Evolutionary conservation across 495 filamentous ascomycete genomes (phyloP).

Genomic region (Neurospora sp.): DNA sequence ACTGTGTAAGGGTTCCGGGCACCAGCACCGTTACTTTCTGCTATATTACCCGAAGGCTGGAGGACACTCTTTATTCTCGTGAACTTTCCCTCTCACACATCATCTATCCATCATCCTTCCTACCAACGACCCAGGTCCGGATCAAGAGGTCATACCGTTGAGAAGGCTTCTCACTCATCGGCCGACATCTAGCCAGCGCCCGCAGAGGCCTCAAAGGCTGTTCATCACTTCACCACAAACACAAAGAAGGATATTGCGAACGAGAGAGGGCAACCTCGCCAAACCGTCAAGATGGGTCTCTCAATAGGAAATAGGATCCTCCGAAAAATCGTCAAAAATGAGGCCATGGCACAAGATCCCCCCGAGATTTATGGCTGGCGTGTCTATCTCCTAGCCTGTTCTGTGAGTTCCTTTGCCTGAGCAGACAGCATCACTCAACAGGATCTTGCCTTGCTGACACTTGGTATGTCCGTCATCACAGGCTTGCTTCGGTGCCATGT

Average conservation of each 20-base stretch:
- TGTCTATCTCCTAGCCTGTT: constrained; percentile 57
- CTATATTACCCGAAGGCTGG: not conserved
- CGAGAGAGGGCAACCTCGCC: not conserved
- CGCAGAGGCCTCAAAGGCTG: not conserved
- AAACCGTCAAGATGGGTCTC: constrained; percentile 16
- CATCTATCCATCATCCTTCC: not conserved
- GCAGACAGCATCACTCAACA: not conserved
- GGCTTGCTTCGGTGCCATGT: constrained; percentile 71
- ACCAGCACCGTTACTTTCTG: not conserved
- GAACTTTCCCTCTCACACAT: not conserved
- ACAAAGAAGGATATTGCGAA: not conserved
- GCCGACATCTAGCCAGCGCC: not conserved
- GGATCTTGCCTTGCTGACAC: constrained; percentile 5
- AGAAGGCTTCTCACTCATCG: not conserved
- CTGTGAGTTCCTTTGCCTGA: constrained; percentile 34
- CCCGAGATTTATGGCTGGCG: constrained; percentile 74
- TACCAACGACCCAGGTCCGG: not conserved
- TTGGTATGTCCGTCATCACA: constrained; percentile 7
- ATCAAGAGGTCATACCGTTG: not conserved
- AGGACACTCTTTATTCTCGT: not conserved
- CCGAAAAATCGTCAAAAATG: constrained; percentile 62
- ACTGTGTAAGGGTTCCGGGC: not conserved
- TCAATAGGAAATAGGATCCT: constrained; percentile 30
- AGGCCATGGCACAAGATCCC: constrained; percentile 64
- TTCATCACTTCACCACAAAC: not conserved